Conservation (phyloP, 805 yeast species). For the Candida palmyrensis region DNA sequence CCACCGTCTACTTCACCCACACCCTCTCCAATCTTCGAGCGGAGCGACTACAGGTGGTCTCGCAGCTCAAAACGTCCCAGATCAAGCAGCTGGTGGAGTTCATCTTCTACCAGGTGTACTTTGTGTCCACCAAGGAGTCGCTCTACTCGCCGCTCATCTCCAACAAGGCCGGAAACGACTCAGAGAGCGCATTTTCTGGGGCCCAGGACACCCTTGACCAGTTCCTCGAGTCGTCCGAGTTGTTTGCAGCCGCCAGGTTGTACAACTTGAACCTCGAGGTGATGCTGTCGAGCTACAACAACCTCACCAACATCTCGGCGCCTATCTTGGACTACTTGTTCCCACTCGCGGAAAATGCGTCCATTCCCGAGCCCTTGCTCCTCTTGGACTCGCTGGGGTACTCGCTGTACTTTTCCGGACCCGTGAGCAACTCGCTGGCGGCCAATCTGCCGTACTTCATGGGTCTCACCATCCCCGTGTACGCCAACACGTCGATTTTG, state of each 20-base stretch:
- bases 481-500: slow-evolving; percentile 65
- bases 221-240: slow-evolving; percentile 58
- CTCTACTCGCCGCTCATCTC: slow-evolving; percentile 56
- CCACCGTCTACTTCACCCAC: slow-evolving; percentile 65
- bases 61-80: slow-evolving; percentile 78
- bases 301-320: slow-evolving; percentile 18
- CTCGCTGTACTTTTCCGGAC: slow-evolving; percentile 54
- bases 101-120: slow-evolving; percentile 62
- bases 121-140: slow-evolving; percentile 57
- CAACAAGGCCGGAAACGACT: slow-evolving; percentile 68
- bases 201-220: slow-evolving; percentile 48
- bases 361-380: slow-evolving; percentile 40
- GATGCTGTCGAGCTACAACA: slow-evolving; percentile 36
- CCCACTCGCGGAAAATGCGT: slow-evolving; percentile 45
- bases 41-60: slow-evolving; percentile 70
- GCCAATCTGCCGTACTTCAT: slow-evolving; percentile 42
- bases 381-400: slow-evolving; percentile 11
- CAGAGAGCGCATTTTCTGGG: slow-evolving; percentile 37
- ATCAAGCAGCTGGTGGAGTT: slow-evolving; percentile 61
- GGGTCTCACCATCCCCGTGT: slow-evolving; percentile 76
- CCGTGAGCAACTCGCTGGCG: slow-evolving; percentile 39
- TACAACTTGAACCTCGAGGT: slow-evolving; percentile 55
- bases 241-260: slow-evolving; percentile 58
- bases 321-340: slow-evolving; percentile 34
- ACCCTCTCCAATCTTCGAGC: slow-evolving; percentile 59